A percentile compares a stretch with the other conserved stretches of the same genome.
These are phyloP conservation scores for Eucalyptus rudis DNA, from an alignment of 345 rosid species.

Conservation along the genomic window DNA sequence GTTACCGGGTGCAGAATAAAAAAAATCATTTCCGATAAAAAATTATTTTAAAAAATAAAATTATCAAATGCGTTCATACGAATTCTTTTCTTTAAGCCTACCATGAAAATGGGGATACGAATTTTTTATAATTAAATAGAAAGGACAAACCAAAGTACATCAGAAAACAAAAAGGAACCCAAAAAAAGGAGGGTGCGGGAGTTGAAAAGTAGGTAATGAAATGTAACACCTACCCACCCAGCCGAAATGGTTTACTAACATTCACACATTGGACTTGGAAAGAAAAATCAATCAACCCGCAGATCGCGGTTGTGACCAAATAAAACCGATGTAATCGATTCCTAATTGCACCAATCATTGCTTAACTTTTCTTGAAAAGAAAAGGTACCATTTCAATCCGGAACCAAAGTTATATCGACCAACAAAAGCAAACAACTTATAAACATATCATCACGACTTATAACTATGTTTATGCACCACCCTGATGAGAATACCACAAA, in stretches of 20 bases:
- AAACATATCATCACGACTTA: neutral
- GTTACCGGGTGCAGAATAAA: too few relatives aligned
- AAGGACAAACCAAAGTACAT: neutral
- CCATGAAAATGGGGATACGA: neutral
- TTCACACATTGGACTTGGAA: neutral
- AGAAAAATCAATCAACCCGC: neutral
- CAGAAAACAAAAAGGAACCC: neutral
- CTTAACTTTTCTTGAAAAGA: neutral
- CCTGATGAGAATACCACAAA: neutral
- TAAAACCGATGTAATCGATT: neutral
- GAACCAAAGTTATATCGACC: neutral
- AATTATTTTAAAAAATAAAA: too few relatives aligned
- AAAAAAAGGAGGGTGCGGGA: neutral
- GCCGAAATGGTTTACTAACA: neutral
- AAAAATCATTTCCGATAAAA: too few relatives aligned
- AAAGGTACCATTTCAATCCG: neutral
- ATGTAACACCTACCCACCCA: neutral
- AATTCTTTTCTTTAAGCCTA: neutral
- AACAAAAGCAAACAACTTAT: neutral
- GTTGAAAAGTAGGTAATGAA: neutral
- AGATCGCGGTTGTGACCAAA: neutral
- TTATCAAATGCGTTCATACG: accelerated
- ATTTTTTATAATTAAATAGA: neutral
- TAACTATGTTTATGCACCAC: neutral
- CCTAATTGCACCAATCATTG: neutral